A percentile compares a stretch with the other conserved stretches of the same genome.
Conservation (phyloP, 176 grass and related monocot genomes). For the Aegilops longissima region DNA sequence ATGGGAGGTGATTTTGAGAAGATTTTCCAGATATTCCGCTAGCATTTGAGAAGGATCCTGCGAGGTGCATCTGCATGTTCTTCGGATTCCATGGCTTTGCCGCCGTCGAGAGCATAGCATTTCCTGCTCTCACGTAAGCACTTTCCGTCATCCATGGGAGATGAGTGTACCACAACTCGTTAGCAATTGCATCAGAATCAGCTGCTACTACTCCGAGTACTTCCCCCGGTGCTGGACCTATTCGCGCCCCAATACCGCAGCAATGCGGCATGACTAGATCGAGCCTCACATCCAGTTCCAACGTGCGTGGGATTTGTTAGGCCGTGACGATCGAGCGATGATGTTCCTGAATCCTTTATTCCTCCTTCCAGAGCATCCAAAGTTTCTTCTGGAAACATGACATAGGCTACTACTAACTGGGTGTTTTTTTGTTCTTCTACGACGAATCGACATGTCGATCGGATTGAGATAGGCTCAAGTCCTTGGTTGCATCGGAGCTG, state of each 20-base stretch:
- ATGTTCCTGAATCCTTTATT: neutral
- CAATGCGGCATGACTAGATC: slow-evolving; percentile 33
- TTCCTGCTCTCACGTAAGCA: neutral
- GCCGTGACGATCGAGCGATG: neutral
- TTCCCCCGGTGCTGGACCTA: neutral
- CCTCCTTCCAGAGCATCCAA: neutral
- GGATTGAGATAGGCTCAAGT: neutral
- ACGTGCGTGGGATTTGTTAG: neutral
- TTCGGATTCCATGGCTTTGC: neutral
- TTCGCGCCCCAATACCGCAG: neutral
- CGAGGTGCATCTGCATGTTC: slow-evolving; percentile 18
- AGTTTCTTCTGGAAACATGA: neutral
- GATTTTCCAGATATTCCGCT: too few relatives aligned
- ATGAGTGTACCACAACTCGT: slow-evolving; percentile 22
- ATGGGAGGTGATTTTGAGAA: slow-evolving; percentile 15
- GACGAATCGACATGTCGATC: neutral
- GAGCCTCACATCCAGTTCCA: neutral
- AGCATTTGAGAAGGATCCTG: neutral
- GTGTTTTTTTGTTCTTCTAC: too few relatives aligned
- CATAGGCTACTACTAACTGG: too few relatives aligned
- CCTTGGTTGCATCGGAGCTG: neutral
- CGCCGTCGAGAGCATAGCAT: neutral
- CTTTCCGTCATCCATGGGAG: slow-evolving; percentile 1
- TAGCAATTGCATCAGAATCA: slow-evolving; percentile 27
- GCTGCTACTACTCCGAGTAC: neutral